These are phyloP conservation scores for Paracoccidioides lutzii DNA, from an alignment of 2,329 filamentous ascomycete species.

Conservation along the genomic window DNA sequence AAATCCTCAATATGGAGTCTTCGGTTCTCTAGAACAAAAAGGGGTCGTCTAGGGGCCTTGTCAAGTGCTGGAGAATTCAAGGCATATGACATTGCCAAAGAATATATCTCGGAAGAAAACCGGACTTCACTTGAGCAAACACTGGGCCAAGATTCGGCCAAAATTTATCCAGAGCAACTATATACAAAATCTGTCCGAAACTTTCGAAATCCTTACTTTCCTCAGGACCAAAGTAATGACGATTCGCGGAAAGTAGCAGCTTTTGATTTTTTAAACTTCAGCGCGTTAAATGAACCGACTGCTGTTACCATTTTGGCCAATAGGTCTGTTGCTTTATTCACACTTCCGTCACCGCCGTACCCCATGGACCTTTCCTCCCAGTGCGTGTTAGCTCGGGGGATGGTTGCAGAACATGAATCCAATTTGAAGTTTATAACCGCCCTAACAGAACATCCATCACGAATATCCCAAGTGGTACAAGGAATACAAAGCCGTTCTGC, in stretches of 20 bases:
- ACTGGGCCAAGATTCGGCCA: slow-evolving; percentile 28
- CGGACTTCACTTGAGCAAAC: slow-evolving; percentile 28
- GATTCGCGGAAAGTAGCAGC: slow-evolving; percentile 41
- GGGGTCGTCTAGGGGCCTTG: slow-evolving; percentile 45
- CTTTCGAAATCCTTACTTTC: slow-evolving; percentile 34
- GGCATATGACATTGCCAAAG: slow-evolving; percentile 42
- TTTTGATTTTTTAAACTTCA: slow-evolving; percentile 47
- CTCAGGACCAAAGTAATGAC: slow-evolving; percentile 30
- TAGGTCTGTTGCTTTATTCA: slow-evolving; percentile 38
- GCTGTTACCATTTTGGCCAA: slow-evolving; percentile 42
- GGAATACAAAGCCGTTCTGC: slow-evolving; percentile 17
- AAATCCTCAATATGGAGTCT: slow-evolving; percentile 48
- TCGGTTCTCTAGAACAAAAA: slow-evolving; percentile 46
- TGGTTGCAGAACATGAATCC: slow-evolving; percentile 13
- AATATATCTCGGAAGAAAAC: slow-evolving; percentile 31
- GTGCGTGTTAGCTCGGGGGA: slow-evolving; percentile 22
- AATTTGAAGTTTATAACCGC: slow-evolving; percentile 24
- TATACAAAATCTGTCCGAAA: slow-evolving; percentile 36
- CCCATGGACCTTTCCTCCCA: slow-evolving; percentile 28
- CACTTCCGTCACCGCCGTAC: slow-evolving; percentile 31
- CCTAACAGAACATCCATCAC: slow-evolving; percentile 16
- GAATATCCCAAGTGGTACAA: slow-evolving; percentile 19
- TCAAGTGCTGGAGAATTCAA: slow-evolving; percentile 49
- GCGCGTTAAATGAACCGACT: slow-evolving; percentile 36
- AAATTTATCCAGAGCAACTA: slow-evolving; percentile 30